Conservation (phyloP, 1,284 basidiomycete genomes). For the Schizophyllum commune region DNA sequence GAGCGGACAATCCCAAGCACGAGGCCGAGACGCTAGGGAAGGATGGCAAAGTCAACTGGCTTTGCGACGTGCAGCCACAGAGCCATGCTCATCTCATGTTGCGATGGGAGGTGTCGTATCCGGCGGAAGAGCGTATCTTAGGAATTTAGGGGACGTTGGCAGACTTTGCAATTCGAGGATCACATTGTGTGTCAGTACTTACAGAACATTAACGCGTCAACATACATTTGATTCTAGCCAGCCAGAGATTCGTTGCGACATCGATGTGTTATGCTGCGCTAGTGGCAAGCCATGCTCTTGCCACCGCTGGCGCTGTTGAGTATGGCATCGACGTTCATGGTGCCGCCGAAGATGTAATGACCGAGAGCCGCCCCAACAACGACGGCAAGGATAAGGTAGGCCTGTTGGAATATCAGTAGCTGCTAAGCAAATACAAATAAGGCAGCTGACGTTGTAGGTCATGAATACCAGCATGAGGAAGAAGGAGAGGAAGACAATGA, state of each 20-base stretch:
- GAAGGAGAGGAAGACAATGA: constrained; percentile 66
- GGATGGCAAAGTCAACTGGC: constrained; percentile 21
- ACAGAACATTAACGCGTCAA: too few relatives aligned
- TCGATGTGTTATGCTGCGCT: constrained; percentile 9
- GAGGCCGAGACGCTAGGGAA: constrained; percentile 17
- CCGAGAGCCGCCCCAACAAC: constrained; percentile 66
- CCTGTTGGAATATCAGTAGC: constrained; percentile 32
- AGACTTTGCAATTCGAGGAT: too few relatives aligned
- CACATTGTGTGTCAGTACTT: too few relatives aligned
- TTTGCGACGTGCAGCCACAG: constrained; percentile 18
- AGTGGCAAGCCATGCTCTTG: constrained; percentile 58
- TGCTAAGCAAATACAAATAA: constrained; percentile 2
- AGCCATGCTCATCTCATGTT: constrained; percentile 17
- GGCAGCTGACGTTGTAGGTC: constrained; percentile 70
- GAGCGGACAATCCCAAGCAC: constrained; percentile 14
- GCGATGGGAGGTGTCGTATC: constrained; percentile 20
- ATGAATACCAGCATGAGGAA: constrained; percentile 87
- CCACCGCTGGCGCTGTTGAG: constrained; percentile 33
- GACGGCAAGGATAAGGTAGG: constrained; percentile 69
- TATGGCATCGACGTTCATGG: constrained; percentile 50
- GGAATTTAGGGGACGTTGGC: constrained; percentile 7
- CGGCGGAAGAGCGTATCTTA: constrained; percentile 10
- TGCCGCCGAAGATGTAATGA: constrained; percentile 60
- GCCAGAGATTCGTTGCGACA: too few relatives aligned
- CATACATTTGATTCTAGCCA: too few relatives aligned